Percentiles rank a stretch among this genome's conserved stretches.
Evolutionary conservation across 106 monocot species (phyloP).

Genomic region (Narthecium ossifragum): DNA sequence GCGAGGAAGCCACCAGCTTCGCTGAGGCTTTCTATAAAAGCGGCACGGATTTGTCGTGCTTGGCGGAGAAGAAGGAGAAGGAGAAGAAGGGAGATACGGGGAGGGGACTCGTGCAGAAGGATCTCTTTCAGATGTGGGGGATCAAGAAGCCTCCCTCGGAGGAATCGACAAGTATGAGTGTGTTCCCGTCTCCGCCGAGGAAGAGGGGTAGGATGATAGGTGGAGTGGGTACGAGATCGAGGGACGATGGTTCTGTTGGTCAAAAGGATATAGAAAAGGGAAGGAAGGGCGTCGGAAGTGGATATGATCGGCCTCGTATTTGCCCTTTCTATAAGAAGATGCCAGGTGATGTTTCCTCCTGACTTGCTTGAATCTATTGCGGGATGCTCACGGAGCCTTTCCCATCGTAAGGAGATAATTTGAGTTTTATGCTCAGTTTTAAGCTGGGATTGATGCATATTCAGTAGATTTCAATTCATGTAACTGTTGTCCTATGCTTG

Average conservation of each 20-base stretch:
- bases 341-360: conserved; percentile 32
- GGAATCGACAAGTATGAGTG: not conserved
- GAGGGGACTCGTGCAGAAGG: conserved; percentile 49
- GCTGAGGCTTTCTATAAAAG: conserved; percentile 42
- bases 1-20: conserved; percentile 16
- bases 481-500: too few relatives aligned
- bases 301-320: conserved; percentile 12
- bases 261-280: too few relatives aligned
- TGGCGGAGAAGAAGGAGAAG: conserved; percentile 7
- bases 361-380: too few relatives aligned
- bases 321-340: conserved; percentile 79
- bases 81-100: conserved; percentile 8
- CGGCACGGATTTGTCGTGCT: conserved; percentile 45
- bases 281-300: not conserved
- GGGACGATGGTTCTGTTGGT: too few relatives aligned
- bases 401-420: too few relatives aligned
- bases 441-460: too few relatives aligned
- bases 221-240: too few relatives aligned
- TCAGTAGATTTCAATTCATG: too few relatives aligned
- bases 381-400: too few relatives aligned
- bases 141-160: conserved; percentile 19
- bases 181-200: not conserved
- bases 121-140: conserved; percentile 66
- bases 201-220: conserved; percentile 5
- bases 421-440: too few relatives aligned